Evolutionary conservation across 345 rosid genomes (phyloP), one percentile per base, ranked within the genome.

Genomic region (Rhodomyrtus tomentosa): DNA sequence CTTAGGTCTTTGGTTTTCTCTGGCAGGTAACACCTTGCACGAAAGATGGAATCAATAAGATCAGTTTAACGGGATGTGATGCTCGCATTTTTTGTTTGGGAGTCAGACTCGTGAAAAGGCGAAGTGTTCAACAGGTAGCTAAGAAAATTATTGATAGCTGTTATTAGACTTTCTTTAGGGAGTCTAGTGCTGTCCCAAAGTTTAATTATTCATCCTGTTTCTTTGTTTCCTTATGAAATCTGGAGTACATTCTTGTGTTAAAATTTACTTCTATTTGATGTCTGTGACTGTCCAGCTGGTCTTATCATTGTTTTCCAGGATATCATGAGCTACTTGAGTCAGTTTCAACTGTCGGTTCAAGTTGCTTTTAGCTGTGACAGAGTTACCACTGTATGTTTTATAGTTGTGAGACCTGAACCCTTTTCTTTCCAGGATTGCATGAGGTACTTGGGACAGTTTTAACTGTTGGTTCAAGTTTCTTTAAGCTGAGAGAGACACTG

Each of bases 71-170:
- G 25, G 95, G 98, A 81, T 91, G 98, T 83, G 99, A 97, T 90
- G 90, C 96, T 62, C 99, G 99, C 25, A 82, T 89, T 56, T 97
- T 97, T 89, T 95, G 98, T 90, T 85, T 95, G 72, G 99, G 99
- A 55, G 98, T 97, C 84, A 93, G 99, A 90, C 86, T 95, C 83
- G 96, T 92, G 50, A 95, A 91, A 90, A 92, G 96, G 52, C 92
- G 92, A 87, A 92, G 91, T 72, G 91, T 95, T 89, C 94, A 91
- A 84, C 98, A 95, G 98, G 99, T 95, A 49, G 50, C 86, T 81
- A 25, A 10, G 45, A 22, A 49, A 29, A 55, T 13, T 80, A 29
- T 18, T 21, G 4, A 29, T 59, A 32, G 36, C 38, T 11, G 80
- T 55, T 82, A 59, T 84, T 59, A 52, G 59, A 81, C 22, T 20